phyloP scores from a whole-genome alignment of 371 early-diverging fungal genomes.

The Mucor racemosus region DNA sequence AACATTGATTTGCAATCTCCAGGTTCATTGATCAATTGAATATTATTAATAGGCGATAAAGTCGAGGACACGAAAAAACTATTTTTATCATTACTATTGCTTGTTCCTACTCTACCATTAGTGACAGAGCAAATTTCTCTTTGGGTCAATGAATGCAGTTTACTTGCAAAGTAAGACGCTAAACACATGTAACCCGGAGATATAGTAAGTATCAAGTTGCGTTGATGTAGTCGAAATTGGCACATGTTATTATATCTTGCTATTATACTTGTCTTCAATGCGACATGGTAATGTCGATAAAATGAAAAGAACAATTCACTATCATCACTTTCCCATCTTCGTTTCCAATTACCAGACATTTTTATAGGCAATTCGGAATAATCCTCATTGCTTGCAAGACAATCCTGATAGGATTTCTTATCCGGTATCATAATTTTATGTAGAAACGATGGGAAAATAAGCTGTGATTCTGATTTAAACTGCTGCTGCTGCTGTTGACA shows the following conservation, averaged over 20 bases:
- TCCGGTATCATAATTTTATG: conserved; percentile 24
- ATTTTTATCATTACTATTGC: not conserved
- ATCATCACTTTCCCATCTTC: conserved; percentile 65
- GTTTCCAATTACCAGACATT: conserved; percentile 55
- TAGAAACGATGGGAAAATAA: conserved; percentile 23
- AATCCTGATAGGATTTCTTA: not conserved
- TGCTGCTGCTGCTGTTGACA: not conserved
- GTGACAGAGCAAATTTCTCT: conserved; percentile 58
- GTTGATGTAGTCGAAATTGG: conserved; percentile 35
- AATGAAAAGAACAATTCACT: conserved; percentile 64
- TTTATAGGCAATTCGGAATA: conserved; percentile 32
- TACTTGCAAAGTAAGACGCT: conserved; percentile 55
- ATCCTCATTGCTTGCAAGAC: not conserved
- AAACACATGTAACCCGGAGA: conserved; percentile 61
- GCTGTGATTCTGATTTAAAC: not conserved
- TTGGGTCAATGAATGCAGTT: conserved; percentile 55
- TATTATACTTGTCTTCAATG: conserved; percentile 40
- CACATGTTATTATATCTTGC: conserved; percentile 26
- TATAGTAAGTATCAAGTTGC: conserved; percentile 39
- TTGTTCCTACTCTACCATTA: conserved; percentile 21
- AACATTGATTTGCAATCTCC: not conserved
- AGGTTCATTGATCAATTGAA: conserved; percentile 18
- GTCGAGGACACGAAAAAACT: conserved; percentile 16
- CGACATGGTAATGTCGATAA: conserved; percentile 59
- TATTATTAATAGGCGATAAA: conserved; percentile 25